Percentiles rank a stretch among this genome's conserved stretches.
Evolutionary conservation across 2,329 filamentous ascomycete species (phyloP).

Genomic region (Teratosphaeria pseudoeucalypti): DNA sequence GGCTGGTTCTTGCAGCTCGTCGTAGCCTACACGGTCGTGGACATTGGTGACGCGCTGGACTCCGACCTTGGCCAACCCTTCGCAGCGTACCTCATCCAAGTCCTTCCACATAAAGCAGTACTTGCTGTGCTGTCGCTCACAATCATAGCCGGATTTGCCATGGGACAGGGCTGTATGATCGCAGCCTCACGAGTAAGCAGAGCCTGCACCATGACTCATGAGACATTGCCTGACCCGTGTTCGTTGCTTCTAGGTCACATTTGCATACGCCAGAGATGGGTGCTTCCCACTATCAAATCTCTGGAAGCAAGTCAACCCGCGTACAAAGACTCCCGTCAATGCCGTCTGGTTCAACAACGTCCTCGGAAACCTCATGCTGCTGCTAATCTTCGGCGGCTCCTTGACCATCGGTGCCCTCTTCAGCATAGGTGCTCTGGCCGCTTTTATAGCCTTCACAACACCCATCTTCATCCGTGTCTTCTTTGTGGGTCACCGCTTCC

Average conservation of each 20-base stretch:
- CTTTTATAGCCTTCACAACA: conserved; percentile 52
- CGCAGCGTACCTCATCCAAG: conserved; percentile 58
- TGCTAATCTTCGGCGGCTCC: conserved; percentile 55
- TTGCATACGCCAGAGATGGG: conserved; percentile 60
- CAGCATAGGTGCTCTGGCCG: conserved; percentile 57
- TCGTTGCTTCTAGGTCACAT: not conserved
- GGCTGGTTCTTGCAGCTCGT: conserved; percentile 67
- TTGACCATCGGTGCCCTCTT: conserved; percentile 58
- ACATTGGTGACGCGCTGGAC: conserved; percentile 48
- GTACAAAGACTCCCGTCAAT: conserved; percentile 58
- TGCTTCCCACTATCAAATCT: conserved; percentile 53
- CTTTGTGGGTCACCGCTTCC: conserved; percentile 53
- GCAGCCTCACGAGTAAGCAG: conserved; percentile 31
- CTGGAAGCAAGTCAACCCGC: conserved; percentile 50
- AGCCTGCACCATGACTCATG: too few species aligned
- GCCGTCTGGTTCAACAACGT: conserved; percentile 57
- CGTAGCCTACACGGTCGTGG: conserved; percentile 60
- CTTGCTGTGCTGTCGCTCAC: conserved; percentile 55
- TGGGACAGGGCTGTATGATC: conserved; percentile 66
- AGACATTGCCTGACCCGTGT: too few species aligned
- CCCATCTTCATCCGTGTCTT: conserved; percentile 50
- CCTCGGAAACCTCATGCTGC: conserved; percentile 49
- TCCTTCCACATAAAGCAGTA: conserved; percentile 50
- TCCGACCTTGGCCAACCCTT: conserved; percentile 59
- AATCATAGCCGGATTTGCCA: conserved; percentile 59